Base-by-base conservation (phyloP, 148 eudicot species). In the Limonium bicolor region DNA sequence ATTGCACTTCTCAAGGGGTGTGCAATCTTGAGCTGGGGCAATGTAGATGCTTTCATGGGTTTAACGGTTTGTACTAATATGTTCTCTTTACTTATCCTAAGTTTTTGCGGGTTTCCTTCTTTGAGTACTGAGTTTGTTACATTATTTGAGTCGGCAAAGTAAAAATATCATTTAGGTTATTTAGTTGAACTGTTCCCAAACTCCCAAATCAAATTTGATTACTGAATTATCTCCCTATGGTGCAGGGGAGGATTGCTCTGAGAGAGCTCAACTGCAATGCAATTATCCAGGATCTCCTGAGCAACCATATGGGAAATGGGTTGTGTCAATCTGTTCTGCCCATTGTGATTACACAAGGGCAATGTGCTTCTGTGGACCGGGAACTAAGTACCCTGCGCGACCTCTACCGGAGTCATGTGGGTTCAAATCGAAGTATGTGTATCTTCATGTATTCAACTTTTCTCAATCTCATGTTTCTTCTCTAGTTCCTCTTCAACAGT, bases 321-420 rank as follows among this genome's bases (percentile, higher is more conserved):
- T 80, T 32, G 92, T 80, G 46, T 88, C 94, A 5, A 80, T 88
- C 14, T 88, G 94, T 58, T 47, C 92, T 9, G 73, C 84, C 59
- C 58, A 68, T 51, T 83, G 94, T 60, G 94, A 83, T 64, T 77
- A 77, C 41, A 70, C 87, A n/a, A 63, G 84, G 75, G 87, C 97
- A 26, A 70, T 88, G 83, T 83, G 97, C 70, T 88, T 88, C 54
- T 88, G 97, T 64, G 97, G 97, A 35, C 72, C 80, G 72, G 86
- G 80, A 37, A 77, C 97, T 54, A 80, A 80, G 33, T 88, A 83
- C 67, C 97, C 97, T 17, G 65, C 72, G 50, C 97, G 97, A 19
- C 97, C 97, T 21, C 77, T 66, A 48, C 66, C 94, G 30, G 97
- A 88, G 70, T 54, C 81, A 18, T 88, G 97, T 58, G 97, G 97